phyloP scores from a whole-genome alignment of 2,329 filamentous ascomycete genomes.

The Talaromyces sp. region DNA sequence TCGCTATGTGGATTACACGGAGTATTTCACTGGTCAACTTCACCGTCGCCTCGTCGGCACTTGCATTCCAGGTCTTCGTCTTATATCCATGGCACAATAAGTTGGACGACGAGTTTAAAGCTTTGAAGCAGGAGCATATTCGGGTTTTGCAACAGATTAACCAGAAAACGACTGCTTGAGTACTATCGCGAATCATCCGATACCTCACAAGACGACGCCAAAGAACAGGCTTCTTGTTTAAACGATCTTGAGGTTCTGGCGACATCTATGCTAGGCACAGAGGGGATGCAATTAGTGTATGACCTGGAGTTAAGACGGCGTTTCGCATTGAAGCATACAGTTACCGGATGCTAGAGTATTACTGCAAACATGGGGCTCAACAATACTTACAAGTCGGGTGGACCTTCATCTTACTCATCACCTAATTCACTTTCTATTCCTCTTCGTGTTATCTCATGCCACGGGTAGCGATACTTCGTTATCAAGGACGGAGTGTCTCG shows the following conservation, averaged over 20 bases:
- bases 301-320: not conserved
- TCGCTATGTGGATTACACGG: slow-evolving; percentile 47
- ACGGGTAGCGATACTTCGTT: not conserved
- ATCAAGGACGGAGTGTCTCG: not conserved
- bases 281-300: not conserved
- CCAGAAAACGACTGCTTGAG: not conserved
- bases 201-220: not conserved
- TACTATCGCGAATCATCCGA: not conserved
- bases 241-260: not conserved
- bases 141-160: slow-evolving; percentile 25
- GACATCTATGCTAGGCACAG: not conserved
- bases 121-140: slow-evolving; percentile 57
- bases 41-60: slow-evolving; percentile 60
- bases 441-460: not conserved
- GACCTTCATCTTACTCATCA: not conserved
- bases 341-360: not conserved
- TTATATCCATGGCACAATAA: slow-evolving; percentile 69
- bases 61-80: slow-evolving; percentile 66
- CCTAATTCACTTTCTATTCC: not conserved
- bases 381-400: not conserved
- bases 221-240: not conserved
- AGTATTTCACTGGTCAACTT: slow-evolving; percentile 63
- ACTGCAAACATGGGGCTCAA: not conserved
- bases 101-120: slow-evolving; percentile 60
- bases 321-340: not conserved